A percentile compares a stretch with the other conserved stretches of the same genome.
Conservation (phyloP, 2,329 filamentous ascomycete species). For the Waltergamsia citrina region DNA sequence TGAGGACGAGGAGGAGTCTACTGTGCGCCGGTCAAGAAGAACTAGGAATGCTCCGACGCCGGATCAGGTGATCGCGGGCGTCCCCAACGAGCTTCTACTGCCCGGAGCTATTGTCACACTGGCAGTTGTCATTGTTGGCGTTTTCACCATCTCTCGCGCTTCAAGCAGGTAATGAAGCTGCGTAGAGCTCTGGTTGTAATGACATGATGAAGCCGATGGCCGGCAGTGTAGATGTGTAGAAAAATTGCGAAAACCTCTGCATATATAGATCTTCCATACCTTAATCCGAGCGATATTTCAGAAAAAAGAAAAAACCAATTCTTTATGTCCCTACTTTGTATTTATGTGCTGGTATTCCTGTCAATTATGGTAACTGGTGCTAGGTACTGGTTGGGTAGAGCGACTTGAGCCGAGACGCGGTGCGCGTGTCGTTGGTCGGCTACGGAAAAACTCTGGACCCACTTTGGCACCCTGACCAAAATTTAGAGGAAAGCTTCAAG, state of each 20-base stretch:
- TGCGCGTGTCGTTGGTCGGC: neutral
- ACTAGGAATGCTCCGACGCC: conserved; percentile 33
- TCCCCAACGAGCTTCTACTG: conserved; percentile 87
- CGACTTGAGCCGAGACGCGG: too few species aligned
- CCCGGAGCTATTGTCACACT: conserved; percentile 93
- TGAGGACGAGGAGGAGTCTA: conserved; percentile 42
- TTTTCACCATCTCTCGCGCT: conserved; percentile 77
- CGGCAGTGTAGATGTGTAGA: conserved; percentile 21
- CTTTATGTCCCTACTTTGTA: conserved; percentile 5
- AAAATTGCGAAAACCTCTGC: conserved; percentile 9
- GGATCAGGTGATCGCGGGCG: conserved; percentile 78
- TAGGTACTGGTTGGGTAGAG: neutral
- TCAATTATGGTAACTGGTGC: neutral
- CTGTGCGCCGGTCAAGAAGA: conserved; percentile 33
- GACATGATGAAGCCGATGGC: conserved; percentile 22
- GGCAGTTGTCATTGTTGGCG: conserved; percentile 85
- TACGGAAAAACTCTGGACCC: conserved; percentile 4
- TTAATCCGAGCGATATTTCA: too few species aligned
- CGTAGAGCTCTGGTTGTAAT: conserved; percentile 13
- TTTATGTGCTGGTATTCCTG: conserved; percentile 4
- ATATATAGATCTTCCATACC: conserved; percentile 18
- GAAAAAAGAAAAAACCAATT: conserved; percentile 10
- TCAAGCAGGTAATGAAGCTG: conserved; percentile 36
- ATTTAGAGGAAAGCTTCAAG: too few species aligned
- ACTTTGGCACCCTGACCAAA: neutral